A percentile compares a stretch with the other conserved stretches of the same genome.
phyloP scores from a whole-genome alignment of 2,329 filamentous ascomycete genomes.

The Septoria petroselini region DNA sequence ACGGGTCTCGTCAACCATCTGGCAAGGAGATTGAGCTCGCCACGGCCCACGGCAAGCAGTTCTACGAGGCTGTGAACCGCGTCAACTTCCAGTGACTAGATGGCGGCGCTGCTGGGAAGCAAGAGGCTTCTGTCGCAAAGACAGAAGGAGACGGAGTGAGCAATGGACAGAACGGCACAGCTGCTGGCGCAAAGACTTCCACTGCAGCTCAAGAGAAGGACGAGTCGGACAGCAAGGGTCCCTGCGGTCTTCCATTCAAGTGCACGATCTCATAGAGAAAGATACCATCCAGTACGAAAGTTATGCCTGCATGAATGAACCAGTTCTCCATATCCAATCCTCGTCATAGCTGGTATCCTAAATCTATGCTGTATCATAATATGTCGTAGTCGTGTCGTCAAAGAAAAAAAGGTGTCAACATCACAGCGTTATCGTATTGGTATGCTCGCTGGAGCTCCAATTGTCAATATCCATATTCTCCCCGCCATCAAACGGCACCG shows the following conservation, averaged over 20 bases:
- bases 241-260: conserved; percentile 74
- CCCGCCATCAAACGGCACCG: neutral
- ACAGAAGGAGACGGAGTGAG: conserved; percentile 16
- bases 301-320: too few species aligned
- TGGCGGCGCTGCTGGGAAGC: conserved; percentile 48
- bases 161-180: conserved; percentile 17
- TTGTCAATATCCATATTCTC: neutral
- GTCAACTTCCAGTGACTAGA: conserved; percentile 71
- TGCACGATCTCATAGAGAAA: conserved; percentile 61
- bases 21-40: conserved; percentile 75
- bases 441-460: neutral
- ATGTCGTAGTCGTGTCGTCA: neutral
- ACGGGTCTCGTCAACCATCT: conserved; percentile 80
- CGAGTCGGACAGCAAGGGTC: conserved; percentile 59
- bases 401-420: too few species aligned
- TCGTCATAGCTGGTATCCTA: neutral
- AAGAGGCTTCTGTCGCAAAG: conserved; percentile 18
- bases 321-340: too few species aligned
- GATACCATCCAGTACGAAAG: neutral
- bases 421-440: conserved; percentile 3
- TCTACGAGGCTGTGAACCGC: conserved; percentile 75
- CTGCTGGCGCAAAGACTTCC: conserved; percentile 20
- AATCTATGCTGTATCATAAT: conserved; percentile 3
- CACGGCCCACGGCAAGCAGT: conserved; percentile 75
- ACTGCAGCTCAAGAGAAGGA: conserved; percentile 34